These are phyloP conservation scores for Rhizomucor pusillus DNA, from an alignment of 371 early-diverging fungal genomes.

Conservation along the genomic window DNA sequence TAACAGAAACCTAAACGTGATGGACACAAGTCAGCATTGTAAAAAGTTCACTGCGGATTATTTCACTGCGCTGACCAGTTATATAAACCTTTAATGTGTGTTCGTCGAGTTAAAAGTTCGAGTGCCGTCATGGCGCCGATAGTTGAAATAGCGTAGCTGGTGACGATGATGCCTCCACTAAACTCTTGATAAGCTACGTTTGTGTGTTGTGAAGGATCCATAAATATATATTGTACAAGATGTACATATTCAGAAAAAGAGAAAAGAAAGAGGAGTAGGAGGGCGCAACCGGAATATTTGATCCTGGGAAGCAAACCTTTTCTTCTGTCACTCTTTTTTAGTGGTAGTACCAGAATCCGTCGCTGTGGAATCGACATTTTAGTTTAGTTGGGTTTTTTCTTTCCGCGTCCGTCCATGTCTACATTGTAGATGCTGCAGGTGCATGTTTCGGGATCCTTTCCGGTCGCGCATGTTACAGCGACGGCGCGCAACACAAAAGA, in stretches of 20 bases:
- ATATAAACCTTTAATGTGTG: slow-evolving; percentile 17
- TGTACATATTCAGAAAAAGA: neutral
- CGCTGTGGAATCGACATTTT: too few relatives aligned
- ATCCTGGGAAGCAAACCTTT: too few relatives aligned
- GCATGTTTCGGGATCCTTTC: too few relatives aligned
- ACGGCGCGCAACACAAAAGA: too few relatives aligned
- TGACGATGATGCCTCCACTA: slow-evolving; percentile 24
- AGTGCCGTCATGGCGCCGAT: slow-evolving; percentile 21
- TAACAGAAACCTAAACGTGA: slow-evolving; percentile 40
- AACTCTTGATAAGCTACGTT: slow-evolving; percentile 13
- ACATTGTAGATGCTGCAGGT: too few relatives aligned
- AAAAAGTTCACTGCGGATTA: too few relatives aligned
- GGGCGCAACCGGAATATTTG: neutral
- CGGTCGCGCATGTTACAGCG: too few relatives aligned
- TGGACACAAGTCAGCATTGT: neutral
- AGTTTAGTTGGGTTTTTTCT: too few relatives aligned
- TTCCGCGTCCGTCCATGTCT: too few relatives aligned
- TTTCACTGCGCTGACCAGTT: slow-evolving; percentile 20
- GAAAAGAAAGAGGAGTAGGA: neutral
- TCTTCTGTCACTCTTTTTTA: too few relatives aligned
- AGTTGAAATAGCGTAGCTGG: slow-evolving; percentile 19
- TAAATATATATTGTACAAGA: slow-evolving; percentile 8
- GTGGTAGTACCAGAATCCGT: too few relatives aligned
- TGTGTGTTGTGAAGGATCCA: slow-evolving; percentile 5
- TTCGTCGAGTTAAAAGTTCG: slow-evolving; percentile 19